These are phyloP conservation scores for Adansonia digitata DNA, from an alignment of 345 rosid species.

Conservation along the genomic window DNA sequence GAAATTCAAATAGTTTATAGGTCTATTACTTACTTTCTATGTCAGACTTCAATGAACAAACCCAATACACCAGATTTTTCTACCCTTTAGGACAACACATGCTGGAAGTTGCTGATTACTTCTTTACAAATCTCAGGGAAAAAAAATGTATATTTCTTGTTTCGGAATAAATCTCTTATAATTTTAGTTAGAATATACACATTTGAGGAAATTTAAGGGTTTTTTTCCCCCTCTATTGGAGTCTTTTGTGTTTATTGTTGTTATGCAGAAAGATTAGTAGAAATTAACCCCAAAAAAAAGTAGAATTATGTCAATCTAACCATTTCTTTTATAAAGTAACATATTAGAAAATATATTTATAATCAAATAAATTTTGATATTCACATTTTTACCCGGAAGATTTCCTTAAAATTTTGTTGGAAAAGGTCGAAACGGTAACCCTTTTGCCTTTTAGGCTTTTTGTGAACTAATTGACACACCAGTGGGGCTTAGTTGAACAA, in stretches of 20 bases:
- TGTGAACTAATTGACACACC: not conserved
- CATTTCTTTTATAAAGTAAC: too few relatives aligned
- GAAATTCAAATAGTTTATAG: not conserved
- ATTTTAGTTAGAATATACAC: not conserved
- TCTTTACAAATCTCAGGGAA: slow-evolving; percentile 15
- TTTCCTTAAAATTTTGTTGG: too few relatives aligned
- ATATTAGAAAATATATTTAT: too few relatives aligned
- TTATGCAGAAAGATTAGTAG: too few relatives aligned
- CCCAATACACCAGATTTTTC: slow-evolving; percentile 11
- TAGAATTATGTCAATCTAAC: too few relatives aligned
- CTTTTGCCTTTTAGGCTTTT: too few relatives aligned
- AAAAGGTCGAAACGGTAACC: too few relatives aligned
- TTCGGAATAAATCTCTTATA: not conserved
- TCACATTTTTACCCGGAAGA: too few relatives aligned
- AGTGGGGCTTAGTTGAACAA: not conserved
- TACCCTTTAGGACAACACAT: not conserved
- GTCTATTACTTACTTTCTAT: slow-evolving; percentile 9
- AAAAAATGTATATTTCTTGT: slow-evolving; percentile 17
- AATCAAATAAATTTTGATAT: too few relatives aligned
- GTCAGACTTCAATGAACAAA: slow-evolving; percentile 6
- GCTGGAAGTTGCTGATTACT: slow-evolving; percentile 27
- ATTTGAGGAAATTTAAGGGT: not conserved
- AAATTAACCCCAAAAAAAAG: too few relatives aligned
- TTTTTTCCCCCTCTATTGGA: not conserved
- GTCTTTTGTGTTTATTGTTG: not conserved